phyloP scores from a whole-genome alignment of 2,329 filamentous ascomycete genomes.

The Podosphaera leucotricha region DNA sequence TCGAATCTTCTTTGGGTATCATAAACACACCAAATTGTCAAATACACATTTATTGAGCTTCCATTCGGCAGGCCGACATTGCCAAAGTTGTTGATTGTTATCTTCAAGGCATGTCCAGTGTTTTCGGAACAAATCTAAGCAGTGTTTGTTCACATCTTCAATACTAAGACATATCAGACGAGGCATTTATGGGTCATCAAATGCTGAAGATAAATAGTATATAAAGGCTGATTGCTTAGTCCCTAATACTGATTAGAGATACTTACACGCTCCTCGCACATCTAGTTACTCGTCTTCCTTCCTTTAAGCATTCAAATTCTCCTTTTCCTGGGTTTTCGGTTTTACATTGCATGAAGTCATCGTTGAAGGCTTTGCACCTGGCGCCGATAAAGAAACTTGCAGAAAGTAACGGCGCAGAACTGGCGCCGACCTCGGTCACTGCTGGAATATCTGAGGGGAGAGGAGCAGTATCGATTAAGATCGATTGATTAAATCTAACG shows the following conservation, averaged over 20 bases:
- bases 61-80: constrained; percentile 74
- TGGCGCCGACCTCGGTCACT: constrained; percentile 81
- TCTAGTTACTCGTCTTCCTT: constrained; percentile 86
- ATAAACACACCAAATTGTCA: constrained; percentile 60
- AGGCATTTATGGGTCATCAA: neutral
- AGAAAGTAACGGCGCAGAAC: constrained; percentile 74
- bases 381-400: constrained; percentile 94
- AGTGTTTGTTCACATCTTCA: constrained; percentile 89
- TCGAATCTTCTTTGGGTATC: neutral
- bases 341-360: constrained; percentile 99
- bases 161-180: constrained; percentile 29
- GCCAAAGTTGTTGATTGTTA: constrained; percentile 95
- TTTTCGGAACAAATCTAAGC: constrained; percentile 67
- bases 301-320: constrained; percentile 86
- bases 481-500: constrained; percentile 73
- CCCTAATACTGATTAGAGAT: neutral
- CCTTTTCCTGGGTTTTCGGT: constrained; percentile 72
- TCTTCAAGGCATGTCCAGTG: constrained; percentile 95
- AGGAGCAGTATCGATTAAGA: constrained; percentile 87
- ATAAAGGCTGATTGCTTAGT: neutral
- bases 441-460: constrained; percentile 79
- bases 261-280: constrained; percentile 91
- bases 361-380: constrained; percentile 84
- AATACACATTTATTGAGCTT: constrained; percentile 88
- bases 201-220: neutral